phyloP scores from a whole-genome alignment of 2,329 filamentous ascomycete species.

The Dothideomycetes sp. region DNA sequence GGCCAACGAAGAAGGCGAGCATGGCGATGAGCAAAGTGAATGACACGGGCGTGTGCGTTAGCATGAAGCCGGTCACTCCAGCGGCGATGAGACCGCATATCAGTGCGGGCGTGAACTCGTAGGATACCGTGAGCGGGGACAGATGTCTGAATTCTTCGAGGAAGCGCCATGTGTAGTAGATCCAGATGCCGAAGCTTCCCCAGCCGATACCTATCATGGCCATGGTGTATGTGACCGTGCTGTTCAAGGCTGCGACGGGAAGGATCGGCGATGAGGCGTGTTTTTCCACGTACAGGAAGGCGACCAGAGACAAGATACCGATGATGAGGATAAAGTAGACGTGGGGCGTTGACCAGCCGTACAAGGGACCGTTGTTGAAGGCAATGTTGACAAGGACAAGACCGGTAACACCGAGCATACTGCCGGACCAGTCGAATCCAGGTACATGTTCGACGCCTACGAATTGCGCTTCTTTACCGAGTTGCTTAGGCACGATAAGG shows the following conservation, averaged over 20 bases:
- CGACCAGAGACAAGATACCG: constrained; percentile 43
- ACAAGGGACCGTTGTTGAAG: constrained; percentile 55
- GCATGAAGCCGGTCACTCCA: constrained; percentile 28
- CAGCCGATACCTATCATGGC: constrained; percentile 59
- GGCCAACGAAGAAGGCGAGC: constrained; percentile 27
- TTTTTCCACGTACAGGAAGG: constrained; percentile 43
- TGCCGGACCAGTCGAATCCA: constrained; percentile 37
- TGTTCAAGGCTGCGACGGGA: constrained; percentile 23
- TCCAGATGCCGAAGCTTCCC: constrained; percentile 53
- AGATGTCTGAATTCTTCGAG: constrained; percentile 25
- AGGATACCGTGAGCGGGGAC: constrained; percentile 26
- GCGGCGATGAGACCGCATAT: constrained; percentile 29
- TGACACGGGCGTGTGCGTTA: constrained; percentile 29
- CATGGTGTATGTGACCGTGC: constrained; percentile 24
- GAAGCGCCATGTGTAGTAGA: constrained; percentile 30
- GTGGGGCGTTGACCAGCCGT: constrained; percentile 49
- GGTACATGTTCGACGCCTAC: constrained; percentile 18
- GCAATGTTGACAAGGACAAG: constrained; percentile 57
- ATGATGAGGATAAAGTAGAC: constrained; percentile 50
- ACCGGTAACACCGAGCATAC: constrained; percentile 42
- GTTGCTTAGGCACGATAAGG: constrained; percentile 32
- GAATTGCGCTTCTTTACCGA: constrained; percentile 17
- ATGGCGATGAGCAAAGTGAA: constrained; percentile 32
- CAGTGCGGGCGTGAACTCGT: constrained; percentile 27
- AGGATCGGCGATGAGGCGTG: constrained; percentile 23